Conservation (phyloP, 2,329 filamentous ascomycete genomes). For the Xylariaceae sp. region DNA sequence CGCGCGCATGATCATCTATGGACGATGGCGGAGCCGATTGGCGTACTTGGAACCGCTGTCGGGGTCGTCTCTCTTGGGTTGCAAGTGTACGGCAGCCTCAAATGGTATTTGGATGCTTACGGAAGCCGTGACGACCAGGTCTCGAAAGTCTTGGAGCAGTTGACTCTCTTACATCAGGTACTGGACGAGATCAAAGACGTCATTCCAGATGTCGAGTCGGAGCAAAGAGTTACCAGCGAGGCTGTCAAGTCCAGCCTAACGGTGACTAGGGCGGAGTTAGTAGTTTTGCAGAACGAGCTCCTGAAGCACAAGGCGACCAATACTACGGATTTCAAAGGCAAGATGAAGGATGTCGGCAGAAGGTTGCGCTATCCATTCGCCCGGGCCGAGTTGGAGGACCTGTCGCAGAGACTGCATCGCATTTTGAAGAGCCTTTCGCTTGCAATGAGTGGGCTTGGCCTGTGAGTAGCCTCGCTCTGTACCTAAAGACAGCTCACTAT, state of each 20-base stretch:
- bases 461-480: slow-evolving; percentile 4
- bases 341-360: slow-evolving; percentile 10
- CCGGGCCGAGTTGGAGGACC: slow-evolving; percentile 1
- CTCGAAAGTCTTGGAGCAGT: slow-evolving; percentile 1
- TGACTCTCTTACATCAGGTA: slow-evolving; percentile 1
- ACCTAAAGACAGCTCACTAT: no score
- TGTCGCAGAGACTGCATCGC: slow-evolving; percentile 3
- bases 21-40: slow-evolving; percentile 6
- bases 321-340: slow-evolving; percentile 5
- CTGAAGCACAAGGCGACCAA: not conserved
- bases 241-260: slow-evolving; percentile 3
- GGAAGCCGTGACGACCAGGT: slow-evolving; percentile 6
- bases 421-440: slow-evolving; percentile 3
- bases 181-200: slow-evolving; percentile 1
- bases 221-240: slow-evolving; percentile 1
- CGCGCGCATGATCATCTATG: no score
- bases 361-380: slow-evolving; percentile 9
- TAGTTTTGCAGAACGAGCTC: slow-evolving; percentile 2
- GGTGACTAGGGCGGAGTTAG: slow-evolving; percentile 1
- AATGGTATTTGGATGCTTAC: slow-evolving; percentile 10
- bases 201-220: not conserved
- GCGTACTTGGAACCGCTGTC: slow-evolving; percentile 5
- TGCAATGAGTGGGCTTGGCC: slow-evolving; percentile 5
- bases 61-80: slow-evolving; percentile 17
- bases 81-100: slow-evolving; percentile 11